Evolutionary conservation across 495 filamentous ascomycete species (phyloP).

Genomic region (Neurospora sp.): DNA sequence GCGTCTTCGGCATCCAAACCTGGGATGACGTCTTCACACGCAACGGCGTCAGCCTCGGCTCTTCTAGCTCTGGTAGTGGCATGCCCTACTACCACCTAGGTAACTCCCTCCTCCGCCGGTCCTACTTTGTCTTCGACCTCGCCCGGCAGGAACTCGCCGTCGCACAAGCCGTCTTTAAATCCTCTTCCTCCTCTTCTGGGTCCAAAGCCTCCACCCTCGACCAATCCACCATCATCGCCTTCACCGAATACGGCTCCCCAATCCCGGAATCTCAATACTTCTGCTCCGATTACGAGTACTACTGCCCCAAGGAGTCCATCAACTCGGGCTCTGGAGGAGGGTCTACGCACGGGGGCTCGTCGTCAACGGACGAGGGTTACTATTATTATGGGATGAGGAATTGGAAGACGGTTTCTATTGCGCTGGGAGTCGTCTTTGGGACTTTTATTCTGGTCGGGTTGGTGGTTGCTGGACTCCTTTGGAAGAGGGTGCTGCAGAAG

Average conservation of each 20-base stretch:
- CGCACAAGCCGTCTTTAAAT: slow-evolving; percentile 57
- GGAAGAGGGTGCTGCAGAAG: background rate
- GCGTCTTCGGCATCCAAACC: slow-evolving; percentile 55
- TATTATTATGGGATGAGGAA: background rate
- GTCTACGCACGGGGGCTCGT: background rate
- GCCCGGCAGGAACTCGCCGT: slow-evolving; percentile 66
- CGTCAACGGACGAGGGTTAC: background rate
- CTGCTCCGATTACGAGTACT: background rate
- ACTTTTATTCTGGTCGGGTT: background rate
- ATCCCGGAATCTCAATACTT: slow-evolving; percentile 18
- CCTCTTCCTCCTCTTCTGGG: slow-evolving; percentile 41
- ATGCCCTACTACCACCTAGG: slow-evolving; percentile 54
- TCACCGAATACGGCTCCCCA: slow-evolving; percentile 15
- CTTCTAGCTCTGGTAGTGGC: slow-evolving; percentile 14
- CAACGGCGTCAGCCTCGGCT: background rate
- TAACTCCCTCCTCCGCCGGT: slow-evolving; percentile 72
- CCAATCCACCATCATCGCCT: slow-evolving; percentile 20
- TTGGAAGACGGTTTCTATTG: background rate
- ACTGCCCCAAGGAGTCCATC: background rate
- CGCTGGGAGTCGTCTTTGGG: background rate
- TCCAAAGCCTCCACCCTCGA: background rate
- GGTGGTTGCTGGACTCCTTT: background rate
- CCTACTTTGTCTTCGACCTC: slow-evolving; percentile 79
- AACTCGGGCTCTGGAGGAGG: background rate
- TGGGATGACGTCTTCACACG: background rate